Conservation (phyloP, 257 asterid genomes). For the Solanum pinnatisectum region DNA sequence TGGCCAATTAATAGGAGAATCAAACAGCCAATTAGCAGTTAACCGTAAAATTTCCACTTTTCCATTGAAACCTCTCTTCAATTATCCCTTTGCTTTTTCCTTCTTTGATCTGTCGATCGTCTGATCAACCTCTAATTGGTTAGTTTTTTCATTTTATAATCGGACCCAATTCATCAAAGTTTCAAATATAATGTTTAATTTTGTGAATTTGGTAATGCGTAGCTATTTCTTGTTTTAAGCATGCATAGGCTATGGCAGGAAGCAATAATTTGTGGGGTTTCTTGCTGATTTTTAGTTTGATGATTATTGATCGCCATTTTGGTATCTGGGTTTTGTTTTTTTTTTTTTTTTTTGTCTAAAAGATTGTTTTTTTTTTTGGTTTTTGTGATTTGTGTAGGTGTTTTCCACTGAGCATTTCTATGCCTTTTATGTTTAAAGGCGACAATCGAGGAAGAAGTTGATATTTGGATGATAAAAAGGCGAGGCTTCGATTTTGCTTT, state of each 20-base stretch:
- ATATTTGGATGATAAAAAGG: neutral
- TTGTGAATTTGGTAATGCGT: neutral
- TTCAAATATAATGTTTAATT: neutral
- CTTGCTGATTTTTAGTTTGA: neutral
- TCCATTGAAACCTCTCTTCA: neutral
- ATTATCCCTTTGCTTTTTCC: neutral
- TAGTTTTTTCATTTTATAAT: neutral
- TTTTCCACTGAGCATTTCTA: neutral
- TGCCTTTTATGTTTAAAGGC: neutral
- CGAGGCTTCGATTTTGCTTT: neutral
- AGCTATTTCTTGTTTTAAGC: neutral
- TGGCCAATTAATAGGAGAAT: conserved; percentile 1
- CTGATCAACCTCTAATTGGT: neutral
- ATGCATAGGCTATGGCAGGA: neutral
- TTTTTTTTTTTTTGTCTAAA: neutral
- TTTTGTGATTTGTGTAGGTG: neutral
- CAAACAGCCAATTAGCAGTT: conserved; percentile 1
- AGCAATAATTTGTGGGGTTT: neutral
- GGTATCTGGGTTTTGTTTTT: neutral
- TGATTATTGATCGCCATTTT: neutral
- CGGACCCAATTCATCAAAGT: neutral
- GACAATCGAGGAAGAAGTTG: neutral
- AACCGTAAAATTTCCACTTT: neutral
- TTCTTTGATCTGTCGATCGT: neutral
- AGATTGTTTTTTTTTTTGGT: neutral